Base-by-base conservation (phyloP, 371 early-diverging fungal species). In the Zychaea mexicana region DNA sequence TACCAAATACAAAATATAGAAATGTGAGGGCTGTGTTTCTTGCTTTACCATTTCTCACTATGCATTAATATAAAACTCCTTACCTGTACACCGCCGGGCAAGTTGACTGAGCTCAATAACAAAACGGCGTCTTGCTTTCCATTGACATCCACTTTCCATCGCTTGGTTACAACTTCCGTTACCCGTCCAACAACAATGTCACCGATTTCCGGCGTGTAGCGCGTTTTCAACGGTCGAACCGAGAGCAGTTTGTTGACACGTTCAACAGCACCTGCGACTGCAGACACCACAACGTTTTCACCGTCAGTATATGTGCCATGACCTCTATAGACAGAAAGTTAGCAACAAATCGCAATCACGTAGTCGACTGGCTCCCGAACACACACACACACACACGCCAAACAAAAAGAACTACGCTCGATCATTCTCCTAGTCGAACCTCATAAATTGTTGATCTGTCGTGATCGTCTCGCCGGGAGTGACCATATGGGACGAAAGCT, bases 101-200 rank as follows among this genome's bases (percentile, higher is more conserved):
- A 79, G 77, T 95, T 97, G 66, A 99, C 92, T 1, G 99, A 92
- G 38, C 97, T 95, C 57, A 99, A 83, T 57, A 94, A 82, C 32
- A 99, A 78, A 24, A 93, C 85, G 6, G 92, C 95, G 74, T 99
- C 98, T 71, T 91, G 92, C 39, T 91, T 87, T 28, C 94, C 88
- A 73, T 93, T 94, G 36, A 97, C 90, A 74, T 99, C 98, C 0
- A 99, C 94, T 69, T 93, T 94, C 99, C 99, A 99, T 70, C 98
- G 92, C 82, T 92, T 98, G 57, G 87, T 89, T 1, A 84, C 81
- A 84, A 96, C 93, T 68, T 95, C 96, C 26, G 92, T 93, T 33
- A 99, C 92, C 46, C 99, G 84, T 2, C 99, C 99, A 4, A 99
- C 96, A 0, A 99, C 94, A 52, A 99, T 95, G 84, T 99, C 99